Conservation (phyloP, 2,329 filamentous ascomycete species). For the Cryphonectria carpinicola region DNA sequence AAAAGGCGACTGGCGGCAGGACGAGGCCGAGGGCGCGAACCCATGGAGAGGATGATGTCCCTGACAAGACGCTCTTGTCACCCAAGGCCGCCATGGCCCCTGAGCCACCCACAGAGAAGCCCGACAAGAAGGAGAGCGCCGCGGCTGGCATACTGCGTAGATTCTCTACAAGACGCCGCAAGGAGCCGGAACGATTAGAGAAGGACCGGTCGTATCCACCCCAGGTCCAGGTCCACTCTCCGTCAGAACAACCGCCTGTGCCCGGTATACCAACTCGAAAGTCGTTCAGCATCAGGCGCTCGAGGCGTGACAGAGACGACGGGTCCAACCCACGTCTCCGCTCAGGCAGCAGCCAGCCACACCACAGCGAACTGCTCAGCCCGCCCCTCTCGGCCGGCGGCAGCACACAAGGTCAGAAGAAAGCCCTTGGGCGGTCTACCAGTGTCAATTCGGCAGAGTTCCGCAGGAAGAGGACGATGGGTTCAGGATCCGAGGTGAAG, state of each 20-base stretch:
- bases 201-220: slow-evolving; percentile 72
- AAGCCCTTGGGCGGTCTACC: slow-evolving; percentile 80
- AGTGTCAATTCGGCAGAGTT: slow-evolving; percentile 91
- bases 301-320: slow-evolving; percentile 59
- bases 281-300: slow-evolving; percentile 80
- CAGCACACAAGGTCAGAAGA: slow-evolving; percentile 60
- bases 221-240: slow-evolving; percentile 76
- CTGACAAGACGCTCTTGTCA: slow-evolving; percentile 53
- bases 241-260: slow-evolving; percentile 62
- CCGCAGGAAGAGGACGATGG: slow-evolving; percentile 60
- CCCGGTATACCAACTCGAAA: slow-evolving; percentile 64
- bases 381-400: slow-evolving; percentile 69
- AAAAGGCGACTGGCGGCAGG: slow-evolving; percentile 82
- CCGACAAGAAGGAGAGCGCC: slow-evolving; percentile 70
- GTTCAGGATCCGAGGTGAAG: slow-evolving; percentile 45
- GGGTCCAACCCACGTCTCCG: slow-evolving; percentile 50
- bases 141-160: slow-evolving; percentile 83
- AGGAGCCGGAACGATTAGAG: slow-evolving; percentile 66
- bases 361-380: slow-evolving; percentile 78
- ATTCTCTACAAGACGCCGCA: slow-evolving; percentile 80
- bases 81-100: slow-evolving; percentile 26
- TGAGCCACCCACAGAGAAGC: slow-evolving; percentile 43
- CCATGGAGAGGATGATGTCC: slow-evolving; percentile 90
- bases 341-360: slow-evolving; percentile 67
- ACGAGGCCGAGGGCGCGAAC: slow-evolving; percentile 86